Percentiles rank a stretch among this genome's conserved stretches.
Conservation (phyloP, 768 basidiomycete species). For the Hygrocybe punicea region DNA sequence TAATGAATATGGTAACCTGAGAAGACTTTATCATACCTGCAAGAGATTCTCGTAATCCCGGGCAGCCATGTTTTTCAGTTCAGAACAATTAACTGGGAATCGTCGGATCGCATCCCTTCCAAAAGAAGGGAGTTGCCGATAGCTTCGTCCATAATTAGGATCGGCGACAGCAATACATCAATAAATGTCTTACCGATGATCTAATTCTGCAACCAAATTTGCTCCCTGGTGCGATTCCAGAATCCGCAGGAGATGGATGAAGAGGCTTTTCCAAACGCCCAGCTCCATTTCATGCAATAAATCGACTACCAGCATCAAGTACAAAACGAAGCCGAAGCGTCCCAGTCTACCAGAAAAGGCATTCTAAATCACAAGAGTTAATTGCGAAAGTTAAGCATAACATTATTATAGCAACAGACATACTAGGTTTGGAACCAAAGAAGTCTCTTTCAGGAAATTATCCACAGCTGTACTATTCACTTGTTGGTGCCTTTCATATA, state of each 20-base stretch:
- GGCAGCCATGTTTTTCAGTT: too few relatives aligned
- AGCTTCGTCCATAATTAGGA: too few relatives aligned
- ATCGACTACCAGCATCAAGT: slow-evolving; percentile 28
- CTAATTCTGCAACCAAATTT: slow-evolving; percentile 5
- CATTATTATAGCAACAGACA: not conserved
- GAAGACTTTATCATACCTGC: too few relatives aligned
- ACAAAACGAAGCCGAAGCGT: slow-evolving; percentile 22
- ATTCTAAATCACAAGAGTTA: not conserved
- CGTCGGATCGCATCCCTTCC: too few relatives aligned
- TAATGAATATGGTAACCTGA: too few relatives aligned
- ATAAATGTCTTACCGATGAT: slow-evolving; percentile 14
- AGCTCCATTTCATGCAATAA: slow-evolving; percentile 29
- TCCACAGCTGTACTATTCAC: slow-evolving; percentile 11
- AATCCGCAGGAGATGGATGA: slow-evolving; percentile 6
- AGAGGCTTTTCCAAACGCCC: not conserved
- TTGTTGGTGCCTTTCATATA: not conserved
- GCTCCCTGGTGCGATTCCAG: slow-evolving; percentile 3
- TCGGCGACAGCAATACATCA: too few relatives aligned
- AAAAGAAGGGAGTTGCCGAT: too few relatives aligned
- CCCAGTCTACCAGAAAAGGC: slow-evolving; percentile 9
- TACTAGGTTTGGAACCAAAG: slow-evolving; percentile 17
- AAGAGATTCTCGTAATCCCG: too few relatives aligned
- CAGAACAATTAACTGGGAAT: too few relatives aligned
- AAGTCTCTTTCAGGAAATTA: slow-evolving; percentile 11
- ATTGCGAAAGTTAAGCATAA: not conserved